These are phyloP conservation scores for Blastobotrys mokoenaii DNA, from an alignment of 805 yeast species.

Conservation along the genomic window DNA sequence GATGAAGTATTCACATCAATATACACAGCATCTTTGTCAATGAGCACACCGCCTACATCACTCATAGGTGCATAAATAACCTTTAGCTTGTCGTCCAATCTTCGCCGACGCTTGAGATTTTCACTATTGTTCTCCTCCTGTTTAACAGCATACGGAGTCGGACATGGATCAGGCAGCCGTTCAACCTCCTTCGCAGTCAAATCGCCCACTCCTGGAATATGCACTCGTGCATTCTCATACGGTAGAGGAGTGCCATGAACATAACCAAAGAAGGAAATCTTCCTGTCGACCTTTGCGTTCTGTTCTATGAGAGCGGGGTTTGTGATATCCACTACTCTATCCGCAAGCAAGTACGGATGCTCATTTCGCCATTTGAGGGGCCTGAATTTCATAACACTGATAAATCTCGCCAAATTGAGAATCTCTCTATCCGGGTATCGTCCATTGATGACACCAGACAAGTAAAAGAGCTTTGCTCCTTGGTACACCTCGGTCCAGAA, in stretches of 20 bases:
- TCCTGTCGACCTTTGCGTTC: conserved; percentile 79
- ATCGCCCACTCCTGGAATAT: conserved; percentile 95
- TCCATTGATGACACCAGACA: conserved; percentile 94
- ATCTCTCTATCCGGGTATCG: conserved; percentile 97
- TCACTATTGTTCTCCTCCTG: conserved; percentile 51
- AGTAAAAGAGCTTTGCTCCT: conserved; percentile 92
- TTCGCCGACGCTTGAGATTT: conserved; percentile 55
- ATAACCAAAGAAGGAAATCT: conserved; percentile 87
- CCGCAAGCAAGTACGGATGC: conserved; percentile 89
- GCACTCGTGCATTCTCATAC: conserved; percentile 61
- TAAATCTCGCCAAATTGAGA: conserved; percentile 80
- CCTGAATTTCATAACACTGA: conserved; percentile 94
- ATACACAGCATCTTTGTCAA: conserved; percentile 96
- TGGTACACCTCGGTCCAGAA: conserved; percentile 99
- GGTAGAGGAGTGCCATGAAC: conserved; percentile 89
- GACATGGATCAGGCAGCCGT: conserved; percentile 96
- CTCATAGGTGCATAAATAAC: conserved; percentile 98
- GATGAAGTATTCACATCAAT: conserved; percentile 60
- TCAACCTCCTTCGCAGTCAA: conserved; percentile 67
- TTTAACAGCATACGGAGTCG: conserved; percentile 90
- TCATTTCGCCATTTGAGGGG: conserved; percentile 99
- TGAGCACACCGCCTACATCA: conserved; percentile 96
- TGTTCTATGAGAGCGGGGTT: conserved; percentile 77
- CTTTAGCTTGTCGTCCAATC: conserved; percentile 90
- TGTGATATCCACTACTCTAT: conserved; percentile 86